Percentiles rank a stretch among this genome's conserved stretches.
Conservation (phyloP, 495 filamentous ascomycete genomes). For the Neurospora sp. region DNA sequence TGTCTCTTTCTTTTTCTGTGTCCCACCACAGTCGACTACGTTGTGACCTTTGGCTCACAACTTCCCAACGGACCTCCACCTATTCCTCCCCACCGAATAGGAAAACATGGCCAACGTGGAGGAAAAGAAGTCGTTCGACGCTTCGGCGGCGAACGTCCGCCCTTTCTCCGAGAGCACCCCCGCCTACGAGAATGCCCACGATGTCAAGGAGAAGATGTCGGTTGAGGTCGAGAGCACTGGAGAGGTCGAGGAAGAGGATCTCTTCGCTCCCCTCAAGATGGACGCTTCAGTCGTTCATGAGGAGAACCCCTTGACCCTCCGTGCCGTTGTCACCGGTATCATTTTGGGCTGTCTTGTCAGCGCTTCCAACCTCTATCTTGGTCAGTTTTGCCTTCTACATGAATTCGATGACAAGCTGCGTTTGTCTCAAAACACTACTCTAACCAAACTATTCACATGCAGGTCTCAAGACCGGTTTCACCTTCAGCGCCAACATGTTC, state of each 20-base stretch:
- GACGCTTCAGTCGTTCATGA: slow-evolving; percentile 34
- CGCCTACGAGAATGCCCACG: slow-evolving; percentile 9
- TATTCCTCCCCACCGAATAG: not conserved
- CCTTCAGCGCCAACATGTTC: slow-evolving; percentile 49
- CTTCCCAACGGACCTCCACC: not conserved
- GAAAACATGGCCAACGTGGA: slow-evolving; percentile 13
- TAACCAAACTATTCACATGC: slow-evolving; percentile 10
- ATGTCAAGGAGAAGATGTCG: slow-evolving; percentile 13
- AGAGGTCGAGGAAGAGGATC: slow-evolving; percentile 25
- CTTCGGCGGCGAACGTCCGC: slow-evolving; percentile 9
- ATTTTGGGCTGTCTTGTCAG: slow-evolving; percentile 51
- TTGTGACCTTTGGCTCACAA: not conserved
- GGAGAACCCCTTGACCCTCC: slow-evolving; percentile 43
- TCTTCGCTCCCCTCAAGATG: slow-evolving; percentile 38
- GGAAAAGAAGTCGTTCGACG: slow-evolving; percentile 14
- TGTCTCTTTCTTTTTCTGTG: not conserved
- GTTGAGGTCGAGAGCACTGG: slow-evolving; percentile 11
- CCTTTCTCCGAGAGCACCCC: slow-evolving; percentile 21
- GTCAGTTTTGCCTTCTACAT: slow-evolving; percentile 22
- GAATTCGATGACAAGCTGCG: not conserved
- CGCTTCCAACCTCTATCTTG: slow-evolving; percentile 55
- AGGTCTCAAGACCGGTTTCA: slow-evolving; percentile 58
- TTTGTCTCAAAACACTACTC: not conserved
- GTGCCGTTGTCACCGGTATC: slow-evolving; percentile 47
- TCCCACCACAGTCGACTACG: not conserved